Percentiles rank a stretch among this genome's conserved stretches.
phyloP scores from a whole-genome alignment of 139 green algal species.

The Choricystis sp. region DNA sequence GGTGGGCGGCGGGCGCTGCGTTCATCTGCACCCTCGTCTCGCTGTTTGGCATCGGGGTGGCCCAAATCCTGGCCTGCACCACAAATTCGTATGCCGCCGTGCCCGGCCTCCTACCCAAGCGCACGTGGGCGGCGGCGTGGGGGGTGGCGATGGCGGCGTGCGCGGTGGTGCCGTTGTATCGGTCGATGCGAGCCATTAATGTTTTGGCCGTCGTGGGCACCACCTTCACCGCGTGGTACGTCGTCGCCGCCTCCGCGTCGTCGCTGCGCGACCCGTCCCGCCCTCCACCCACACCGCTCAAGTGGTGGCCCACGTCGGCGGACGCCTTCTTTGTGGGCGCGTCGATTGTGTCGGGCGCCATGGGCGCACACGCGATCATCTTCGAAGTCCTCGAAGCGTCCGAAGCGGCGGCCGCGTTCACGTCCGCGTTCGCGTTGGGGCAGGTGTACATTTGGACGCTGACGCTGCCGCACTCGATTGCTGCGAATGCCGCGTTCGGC shows the following conservation, averaged over 20 bases:
- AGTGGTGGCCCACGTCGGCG: background rate
- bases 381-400: background rate
- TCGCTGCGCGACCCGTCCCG: background rate
- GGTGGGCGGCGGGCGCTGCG: too few species aligned
- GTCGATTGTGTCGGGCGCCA: background rate
- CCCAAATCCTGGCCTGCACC: background rate
- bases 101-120: background rate
- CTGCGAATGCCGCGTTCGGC: background rate
- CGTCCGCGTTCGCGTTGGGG: background rate
- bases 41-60: background rate
- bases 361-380: background rate
- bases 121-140: background rate
- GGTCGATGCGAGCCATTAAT: background rate
- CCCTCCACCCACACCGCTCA: background rate
- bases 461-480: background rate
- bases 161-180: background rate
- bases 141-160: background rate
- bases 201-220: background rate
- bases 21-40: background rate
- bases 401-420: background rate
- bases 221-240: background rate
- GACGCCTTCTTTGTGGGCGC: background rate
- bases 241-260: background rate
- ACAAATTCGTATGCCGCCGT: background rate
- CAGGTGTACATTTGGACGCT: background rate